A percentile compares a stretch with the other conserved stretches of the same genome.
Evolutionary conservation across 2,329 filamentous ascomycete species (phyloP).

Genomic region (Aspergillus ochraceus): DNA sequence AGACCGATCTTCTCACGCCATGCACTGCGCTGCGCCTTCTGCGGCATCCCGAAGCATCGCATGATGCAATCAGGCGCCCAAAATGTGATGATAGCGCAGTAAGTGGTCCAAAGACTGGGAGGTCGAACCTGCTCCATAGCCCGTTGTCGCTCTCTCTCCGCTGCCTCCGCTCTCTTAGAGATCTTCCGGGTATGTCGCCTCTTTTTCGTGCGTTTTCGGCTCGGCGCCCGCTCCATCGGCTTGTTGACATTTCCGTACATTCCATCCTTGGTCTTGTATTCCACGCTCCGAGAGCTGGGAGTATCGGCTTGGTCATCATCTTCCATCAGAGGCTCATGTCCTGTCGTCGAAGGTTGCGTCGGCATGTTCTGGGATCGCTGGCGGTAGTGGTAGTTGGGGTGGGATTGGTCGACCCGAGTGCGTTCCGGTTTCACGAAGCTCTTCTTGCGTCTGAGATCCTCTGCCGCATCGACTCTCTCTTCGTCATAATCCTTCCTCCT

Average conservation of each 20-base stretch:
- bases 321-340: slow-evolving; percentile 84
- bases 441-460: slow-evolving; percentile 69
- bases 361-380: slow-evolving; percentile 94
- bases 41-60: slow-evolving; percentile 78
- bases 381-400: slow-evolving; percentile 94
- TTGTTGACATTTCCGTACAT: slow-evolving; percentile 38
- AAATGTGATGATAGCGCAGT: slow-evolving; percentile 91
- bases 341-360: slow-evolving; percentile 84
- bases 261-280: slow-evolving; percentile 47
- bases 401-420: slow-evolving; percentile 77
- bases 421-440: slow-evolving; percentile 89
- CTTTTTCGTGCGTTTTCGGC: slow-evolving; percentile 43
- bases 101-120: slow-evolving; percentile 90
- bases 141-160: slow-evolving; percentile 61
- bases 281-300: slow-evolving; percentile 64
- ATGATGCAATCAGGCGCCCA: slow-evolving; percentile 88
- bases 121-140: slow-evolving; percentile 67
- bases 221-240: slow-evolving; percentile 45
- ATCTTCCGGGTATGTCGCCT: slow-evolving; percentile 66
- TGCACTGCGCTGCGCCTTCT: slow-evolving; percentile 83
- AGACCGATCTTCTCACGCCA: slow-evolving; percentile 99
- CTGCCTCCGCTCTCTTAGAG: slow-evolving; percentile 57
- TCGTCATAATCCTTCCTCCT: slow-evolving; percentile 46
- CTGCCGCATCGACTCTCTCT: slow-evolving; percentile 53
- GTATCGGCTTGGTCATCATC: slow-evolving; percentile 57